phyloP scores from a whole-genome alignment of 2,329 filamentous ascomycete genomes.

The Cladophialophora carrionii region DNA sequence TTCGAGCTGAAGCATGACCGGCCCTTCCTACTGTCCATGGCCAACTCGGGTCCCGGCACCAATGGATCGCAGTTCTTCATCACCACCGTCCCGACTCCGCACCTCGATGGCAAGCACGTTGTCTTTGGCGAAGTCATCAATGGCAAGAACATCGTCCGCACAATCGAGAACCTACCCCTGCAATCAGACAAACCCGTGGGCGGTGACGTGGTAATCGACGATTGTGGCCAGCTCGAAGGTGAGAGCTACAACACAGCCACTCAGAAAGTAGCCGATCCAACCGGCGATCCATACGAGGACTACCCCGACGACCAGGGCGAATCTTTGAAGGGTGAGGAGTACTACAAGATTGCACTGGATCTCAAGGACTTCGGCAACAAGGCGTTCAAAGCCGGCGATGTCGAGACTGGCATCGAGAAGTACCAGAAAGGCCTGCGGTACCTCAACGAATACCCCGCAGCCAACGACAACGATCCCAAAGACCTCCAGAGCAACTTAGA shows the following conservation, averaged over 20 bases:
- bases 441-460: constrained; percentile 78
- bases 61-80: constrained; percentile 99
- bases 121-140: constrained; percentile 94
- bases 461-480: constrained; percentile 68
- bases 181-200: constrained; percentile 75
- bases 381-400: constrained; percentile 80
- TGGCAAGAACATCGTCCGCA: constrained; percentile 86
- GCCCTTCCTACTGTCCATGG: constrained; percentile 95
- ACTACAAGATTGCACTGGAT: constrained; percentile 77
- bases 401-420: constrained; percentile 75
- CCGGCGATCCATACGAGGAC: constrained; percentile 92
- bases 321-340: constrained; percentile 67
- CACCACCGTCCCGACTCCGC: constrained; percentile 91
- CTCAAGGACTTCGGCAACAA: constrained; percentile 92
- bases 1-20: constrained; percentile 89
- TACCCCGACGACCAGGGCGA: constrained; percentile 80
- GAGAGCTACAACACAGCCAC: constrained; percentile 69
- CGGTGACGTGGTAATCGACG: constrained; percentile 71
- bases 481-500: constrained; percentile 69
- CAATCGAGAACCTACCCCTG: constrained; percentile 83
- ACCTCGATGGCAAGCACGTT: constrained; percentile 94
- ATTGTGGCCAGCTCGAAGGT: constrained; percentile 83
- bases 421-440: constrained; percentile 94
- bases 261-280: constrained; percentile 72
- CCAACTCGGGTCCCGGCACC: constrained; percentile 91